Percentiles rank a stretch among this genome's conserved stretches.
Conservation (phyloP, 2,329 filamentous ascomycete species). For the Stemphylium lycopersici region DNA sequence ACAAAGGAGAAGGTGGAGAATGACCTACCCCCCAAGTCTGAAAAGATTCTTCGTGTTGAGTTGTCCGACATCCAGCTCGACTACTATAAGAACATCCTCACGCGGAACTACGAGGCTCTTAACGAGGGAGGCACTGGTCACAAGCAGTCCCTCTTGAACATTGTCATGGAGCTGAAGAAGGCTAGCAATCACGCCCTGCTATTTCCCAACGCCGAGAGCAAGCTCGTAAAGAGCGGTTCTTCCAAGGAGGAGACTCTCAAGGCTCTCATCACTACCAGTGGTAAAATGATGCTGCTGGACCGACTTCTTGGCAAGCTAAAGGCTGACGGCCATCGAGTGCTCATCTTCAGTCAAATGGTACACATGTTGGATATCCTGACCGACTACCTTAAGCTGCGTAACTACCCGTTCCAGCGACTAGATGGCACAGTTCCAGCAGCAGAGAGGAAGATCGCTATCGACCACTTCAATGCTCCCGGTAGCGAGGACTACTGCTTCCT, state of each 20-base stretch:
- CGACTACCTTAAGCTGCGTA: constrained; percentile 89
- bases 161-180: constrained; percentile 99
- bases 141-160: constrained; percentile 94
- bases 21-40: constrained; percentile 93
- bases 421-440: constrained; percentile 93
- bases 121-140: constrained; percentile 89
- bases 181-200: constrained; percentile 99
- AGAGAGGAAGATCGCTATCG: constrained; percentile 89
- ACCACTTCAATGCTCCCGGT: constrained; percentile 96
- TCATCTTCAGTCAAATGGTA: constrained; percentile 99
- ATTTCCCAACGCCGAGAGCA: constrained; percentile 92
- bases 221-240: constrained; percentile 78
- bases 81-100: constrained; percentile 98
- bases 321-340: constrained; percentile 89
- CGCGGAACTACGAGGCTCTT: constrained; percentile 91
- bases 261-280: constrained; percentile 92
- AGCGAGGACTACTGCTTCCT: constrained; percentile 97
- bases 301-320: constrained; percentile 93
- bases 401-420: constrained; percentile 93
- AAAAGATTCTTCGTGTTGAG: constrained; percentile 98
- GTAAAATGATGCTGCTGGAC: constrained; percentile 99
- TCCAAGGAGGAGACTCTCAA: constrained; percentile 90
- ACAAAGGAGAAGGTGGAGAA: constrained; percentile 98
- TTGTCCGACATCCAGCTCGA: constrained; percentile 95
- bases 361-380: constrained; percentile 96